Conservation (phyloP, 441 rosid genomes). For the Aleurites moluccanus region DNA sequence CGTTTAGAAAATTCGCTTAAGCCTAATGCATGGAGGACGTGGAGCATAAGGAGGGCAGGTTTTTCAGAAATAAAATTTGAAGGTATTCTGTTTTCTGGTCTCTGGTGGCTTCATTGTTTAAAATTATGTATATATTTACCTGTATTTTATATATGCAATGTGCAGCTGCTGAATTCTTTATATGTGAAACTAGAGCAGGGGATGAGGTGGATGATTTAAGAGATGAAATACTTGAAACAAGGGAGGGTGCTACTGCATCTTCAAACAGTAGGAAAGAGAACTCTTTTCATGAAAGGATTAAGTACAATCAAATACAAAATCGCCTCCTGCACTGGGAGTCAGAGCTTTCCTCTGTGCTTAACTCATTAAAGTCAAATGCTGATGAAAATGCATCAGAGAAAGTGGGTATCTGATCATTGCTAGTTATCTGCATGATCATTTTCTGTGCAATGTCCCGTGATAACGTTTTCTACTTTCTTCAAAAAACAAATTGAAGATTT, state of each 20-base stretch:
- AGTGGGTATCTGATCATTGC: conserved; percentile 38
- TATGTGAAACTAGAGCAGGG: conserved; percentile 19
- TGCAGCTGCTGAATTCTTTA: conserved; percentile 58
- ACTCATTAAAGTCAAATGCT: conserved; percentile 51
- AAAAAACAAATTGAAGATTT: not conserved
- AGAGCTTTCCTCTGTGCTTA: conserved; percentile 77
- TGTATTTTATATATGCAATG: conserved; percentile 15
- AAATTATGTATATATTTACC: conserved; percentile 17
- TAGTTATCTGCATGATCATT: not conserved
- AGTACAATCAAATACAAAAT: conserved; percentile 42
- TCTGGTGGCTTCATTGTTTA: conserved; percentile 13
- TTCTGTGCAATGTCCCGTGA: not conserved
- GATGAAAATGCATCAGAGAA: conserved; percentile 37
- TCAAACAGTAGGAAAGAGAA: conserved; percentile 33
- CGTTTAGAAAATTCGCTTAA: conserved; percentile 35
- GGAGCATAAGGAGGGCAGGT: conserved; percentile 74
- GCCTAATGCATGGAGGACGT: conserved; percentile 66
- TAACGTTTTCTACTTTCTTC: not conserved
- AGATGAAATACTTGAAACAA: conserved; percentile 32
- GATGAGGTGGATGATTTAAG: conserved; percentile 25
- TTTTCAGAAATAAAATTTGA: conserved; percentile 54
- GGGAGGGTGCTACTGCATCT: conserved; percentile 29
- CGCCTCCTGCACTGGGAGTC: conserved; percentile 67
- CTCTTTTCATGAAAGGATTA: conserved; percentile 32
- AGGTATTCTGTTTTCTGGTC: conserved; percentile 44